Base-by-base conservation (phyloP, 1,139 yeast genomes). In the Nakaseomyces nivariensis region DNA sequence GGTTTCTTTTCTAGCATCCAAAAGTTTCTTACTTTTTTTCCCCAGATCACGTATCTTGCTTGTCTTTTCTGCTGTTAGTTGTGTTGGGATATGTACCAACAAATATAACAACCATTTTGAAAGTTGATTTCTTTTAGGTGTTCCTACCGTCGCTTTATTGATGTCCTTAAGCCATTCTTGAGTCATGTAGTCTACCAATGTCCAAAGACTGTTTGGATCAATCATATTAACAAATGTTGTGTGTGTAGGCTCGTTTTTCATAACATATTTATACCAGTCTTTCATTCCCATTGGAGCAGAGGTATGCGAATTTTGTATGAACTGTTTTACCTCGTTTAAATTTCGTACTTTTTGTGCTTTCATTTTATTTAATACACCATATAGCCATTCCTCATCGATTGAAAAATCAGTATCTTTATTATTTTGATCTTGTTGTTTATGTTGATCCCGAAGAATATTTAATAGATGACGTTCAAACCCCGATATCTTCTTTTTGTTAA, bases 21-120 rank as follows among this genome's bases (percentile, higher is more conserved):
- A 36, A 6, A 51, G 13, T 36, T 48, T 48, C 10, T 53, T 54
- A 40, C 65, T 61, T 48, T 56, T 57, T 45, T 63, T 62, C 4
- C 59, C 67, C 32, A 63, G 46, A 25, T 54, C 58, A 47, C 68
- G 53, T 31, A 64, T 36, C 4, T 52, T 51, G 48, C 67, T 63
- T 4, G 56, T 54, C 25, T 56, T 52, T 1, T 51, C 59, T 4
- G 67, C 64, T 7, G 61, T 57, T n/a, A 63, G 24, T 10, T 53
- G 51, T 3, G 42, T 46, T 3, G 64, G 65, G n/a, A 63, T 45
- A 48, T 59, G 58, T 9, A 62, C 29, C 8, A 64, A 43, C 3
- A 58, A 50, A 48, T 60, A 63, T 7, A 64, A 49, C 10, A 62
- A 49, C 68, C 68, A 64, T 46, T 56, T 54, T 1, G 54, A 51